Evolutionary conservation across 2,329 filamentous ascomycete genomes (phyloP), one percentile per base, ranked within the genome.

Genomic region (Diplodia seriata): DNA sequence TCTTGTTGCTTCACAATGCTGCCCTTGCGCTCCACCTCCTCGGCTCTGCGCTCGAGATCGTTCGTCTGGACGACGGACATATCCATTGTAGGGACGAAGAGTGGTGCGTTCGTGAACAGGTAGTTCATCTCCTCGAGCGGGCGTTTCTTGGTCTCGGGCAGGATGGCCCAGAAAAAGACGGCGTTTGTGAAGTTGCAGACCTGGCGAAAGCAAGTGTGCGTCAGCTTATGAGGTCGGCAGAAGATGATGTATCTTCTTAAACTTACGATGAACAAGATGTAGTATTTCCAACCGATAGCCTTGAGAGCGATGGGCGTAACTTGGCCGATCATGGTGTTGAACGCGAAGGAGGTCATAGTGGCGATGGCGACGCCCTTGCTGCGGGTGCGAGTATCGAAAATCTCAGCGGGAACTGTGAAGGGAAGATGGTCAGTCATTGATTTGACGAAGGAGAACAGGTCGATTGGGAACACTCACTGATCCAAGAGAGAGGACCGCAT

Each of bases 341-440:
- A 92, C 1, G 90, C 90, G 76, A 91, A 93, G 12, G 85, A 88
- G 23, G 81, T 84, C 90, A 92, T 92, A 5, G 89, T 91, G 0
- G 90, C 90, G 70, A 93, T 87, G 1, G 89, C 89, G 1, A 93
- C 90, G 72, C 90, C 91, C 81, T 92, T 92, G 65, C 87, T 84
- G 49, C 91, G 85, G 0, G 90, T 93, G 70, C 89, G 86, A 2
- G 89, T 93, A 77, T 93, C 91, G 79, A 93, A 93, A 50, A 92
- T 90, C 75, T 92, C 90, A 61, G 90, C 88, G 0, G 86, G 87
- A 69, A 89, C 87, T 63, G 61, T 4, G 7, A 14, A 11, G 33
- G 14, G 14, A 26, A 15, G 14, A 36, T 9, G 43, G n/a, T 63
- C n/a, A 63, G 55, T 38, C 12, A 55, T 54, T 9, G 3, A n/a